These are phyloP conservation scores for Salix caprea DNA, from an alignment of 345 rosid genomes.

Conservation along the genomic window DNA sequence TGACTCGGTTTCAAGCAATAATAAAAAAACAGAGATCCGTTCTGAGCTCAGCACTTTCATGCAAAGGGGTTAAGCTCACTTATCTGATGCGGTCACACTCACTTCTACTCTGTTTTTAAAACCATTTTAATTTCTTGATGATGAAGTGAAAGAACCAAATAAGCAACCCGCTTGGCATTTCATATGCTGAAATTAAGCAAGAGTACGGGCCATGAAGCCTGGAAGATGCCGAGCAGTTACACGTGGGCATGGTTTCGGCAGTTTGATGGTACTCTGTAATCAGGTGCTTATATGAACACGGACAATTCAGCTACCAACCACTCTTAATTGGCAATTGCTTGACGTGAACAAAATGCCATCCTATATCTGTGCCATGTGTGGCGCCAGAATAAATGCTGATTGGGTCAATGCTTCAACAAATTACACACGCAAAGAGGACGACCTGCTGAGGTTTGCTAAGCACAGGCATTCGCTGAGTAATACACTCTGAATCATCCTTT, in stretches of 20 bases:
- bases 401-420: background rate
- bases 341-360: background rate
- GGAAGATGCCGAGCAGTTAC: background rate
- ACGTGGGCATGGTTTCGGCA: background rate
- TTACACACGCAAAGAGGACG: background rate
- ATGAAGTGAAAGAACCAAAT: background rate
- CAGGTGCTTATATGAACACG: background rate
- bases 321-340: background rate
- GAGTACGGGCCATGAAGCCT: background rate
- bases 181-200: no score
- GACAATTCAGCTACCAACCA: background rate
- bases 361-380: background rate
- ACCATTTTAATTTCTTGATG: background rate
- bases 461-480: background rate
- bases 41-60: no score
- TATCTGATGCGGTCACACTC: no score
- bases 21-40: no score
- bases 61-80: no score
- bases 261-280: background rate
- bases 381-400: background rate
- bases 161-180: background rate
- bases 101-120: no score
- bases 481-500: background rate
- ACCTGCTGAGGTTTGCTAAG: background rate
- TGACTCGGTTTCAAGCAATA: no score